Conservation (phyloP, 192 early-diverging fungal genomes). For the Anaeromyces robustus region DNA sequence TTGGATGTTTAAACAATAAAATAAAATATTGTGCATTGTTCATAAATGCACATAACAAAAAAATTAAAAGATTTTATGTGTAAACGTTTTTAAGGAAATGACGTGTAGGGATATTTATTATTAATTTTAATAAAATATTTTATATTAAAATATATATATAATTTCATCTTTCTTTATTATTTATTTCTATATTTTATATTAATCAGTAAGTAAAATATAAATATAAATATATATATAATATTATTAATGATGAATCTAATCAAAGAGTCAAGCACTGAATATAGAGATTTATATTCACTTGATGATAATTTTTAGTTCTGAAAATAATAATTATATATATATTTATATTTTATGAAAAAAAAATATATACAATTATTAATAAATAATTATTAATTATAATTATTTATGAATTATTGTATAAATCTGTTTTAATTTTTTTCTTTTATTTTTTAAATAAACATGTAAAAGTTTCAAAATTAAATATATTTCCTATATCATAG, state of each 20-base stretch:
- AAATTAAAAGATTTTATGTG: neutral
- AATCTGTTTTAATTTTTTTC: no score
- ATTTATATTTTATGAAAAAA: neutral
- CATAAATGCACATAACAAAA: neutral
- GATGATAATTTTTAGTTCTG: neutral
- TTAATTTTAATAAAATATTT: no score
- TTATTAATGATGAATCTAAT: neutral
- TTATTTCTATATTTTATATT: no score
- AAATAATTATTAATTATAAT: no score
- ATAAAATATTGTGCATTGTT: neutral
- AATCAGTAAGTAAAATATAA: no score
- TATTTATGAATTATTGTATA: no score
- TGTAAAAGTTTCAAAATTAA: no score
- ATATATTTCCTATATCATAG: no score
- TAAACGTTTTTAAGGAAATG: neutral
- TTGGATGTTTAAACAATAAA: neutral
- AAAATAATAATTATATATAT: neutral
- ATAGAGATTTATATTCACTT: neutral
- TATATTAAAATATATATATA: no score
- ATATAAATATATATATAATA: neutral
- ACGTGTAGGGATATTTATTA: neutral
- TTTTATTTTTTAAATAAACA: no score
- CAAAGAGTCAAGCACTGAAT: neutral
- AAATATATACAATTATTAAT: no score
- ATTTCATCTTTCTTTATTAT: no score